Evolutionary conservation across 2,329 filamentous ascomycete species (phyloP).

Genomic region (Aspergillus thermomutatus): DNA sequence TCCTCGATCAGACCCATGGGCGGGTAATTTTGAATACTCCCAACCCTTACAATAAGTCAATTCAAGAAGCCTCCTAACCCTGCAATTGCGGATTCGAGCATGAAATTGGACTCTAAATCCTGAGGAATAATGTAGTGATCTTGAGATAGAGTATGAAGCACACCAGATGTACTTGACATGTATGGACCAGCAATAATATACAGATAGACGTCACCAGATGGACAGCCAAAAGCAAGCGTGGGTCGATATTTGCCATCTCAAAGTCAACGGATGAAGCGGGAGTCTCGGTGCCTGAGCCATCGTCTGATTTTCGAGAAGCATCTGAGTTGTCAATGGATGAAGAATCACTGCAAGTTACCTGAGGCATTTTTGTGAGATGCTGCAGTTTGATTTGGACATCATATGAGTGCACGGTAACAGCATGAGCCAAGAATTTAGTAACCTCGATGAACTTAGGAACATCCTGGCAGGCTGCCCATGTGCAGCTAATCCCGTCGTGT

Average conservation of each 20-base stretch:
- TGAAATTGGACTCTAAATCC: too few relatives aligned
- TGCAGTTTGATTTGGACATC: constrained; percentile 17
- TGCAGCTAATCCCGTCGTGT: constrained; percentile 21
- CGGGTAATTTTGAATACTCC: too few relatives aligned
- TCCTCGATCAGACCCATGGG: too few relatives aligned
- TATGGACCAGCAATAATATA: too few relatives aligned
- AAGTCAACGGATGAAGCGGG: constrained; percentile 16
- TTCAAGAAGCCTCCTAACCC: too few relatives aligned
- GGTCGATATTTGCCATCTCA: constrained; percentile 19
- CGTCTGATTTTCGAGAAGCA: constrained; percentile 12
- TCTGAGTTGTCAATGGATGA: not conserved
- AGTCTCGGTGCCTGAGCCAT: constrained; percentile 12
- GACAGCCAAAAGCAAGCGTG: too few relatives aligned
- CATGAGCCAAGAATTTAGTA: constrained; percentile 20
- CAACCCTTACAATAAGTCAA: too few relatives aligned
- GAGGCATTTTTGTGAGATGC: constrained; percentile 12
- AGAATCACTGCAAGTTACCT: constrained; percentile 6
- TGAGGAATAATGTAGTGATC: too few relatives aligned
- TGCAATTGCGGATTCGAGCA: too few relatives aligned
- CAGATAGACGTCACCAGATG: too few relatives aligned
- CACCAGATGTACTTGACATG: too few relatives aligned
- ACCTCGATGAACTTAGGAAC: constrained; percentile 18
- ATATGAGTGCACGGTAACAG: constrained; percentile 13
- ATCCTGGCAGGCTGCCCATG: constrained; percentile 13
- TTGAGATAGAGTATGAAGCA: too few relatives aligned